phyloP scores from a whole-genome alignment of 164 flowering plant genomes.

The Nelumbo lutea region DNA sequence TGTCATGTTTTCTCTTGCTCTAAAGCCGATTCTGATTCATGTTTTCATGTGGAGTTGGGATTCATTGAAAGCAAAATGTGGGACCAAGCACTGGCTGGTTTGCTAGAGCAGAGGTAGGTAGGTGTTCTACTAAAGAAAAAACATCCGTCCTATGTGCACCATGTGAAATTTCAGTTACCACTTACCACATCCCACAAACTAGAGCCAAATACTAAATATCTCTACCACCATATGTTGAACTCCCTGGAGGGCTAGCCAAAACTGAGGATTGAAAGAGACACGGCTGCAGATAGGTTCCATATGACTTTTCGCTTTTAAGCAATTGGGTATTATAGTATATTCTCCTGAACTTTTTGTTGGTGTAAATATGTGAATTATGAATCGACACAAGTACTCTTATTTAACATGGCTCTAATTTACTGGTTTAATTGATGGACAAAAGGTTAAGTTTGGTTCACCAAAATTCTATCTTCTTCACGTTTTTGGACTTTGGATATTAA shows the following conservation, averaged over 20 bases:
- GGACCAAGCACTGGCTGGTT: slow-evolving; percentile 37
- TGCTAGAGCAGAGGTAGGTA: slow-evolving; percentile 19
- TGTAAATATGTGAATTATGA: background rate
- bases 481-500: background rate
- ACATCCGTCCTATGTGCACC: slow-evolving; percentile 30
- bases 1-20: no score
- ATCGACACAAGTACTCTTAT: background rate
- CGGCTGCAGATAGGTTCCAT: slow-evolving; percentile 66
- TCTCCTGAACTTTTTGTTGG: background rate
- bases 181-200: slow-evolving; percentile 12
- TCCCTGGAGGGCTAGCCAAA: slow-evolving; percentile 13
- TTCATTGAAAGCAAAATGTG: no score
- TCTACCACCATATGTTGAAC: background rate
- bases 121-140: slow-evolving; percentile 18
- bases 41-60: no score
- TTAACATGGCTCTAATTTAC: background rate
- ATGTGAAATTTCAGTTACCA: slow-evolving; percentile 20
- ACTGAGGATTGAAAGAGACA: slow-evolving; percentile 37
- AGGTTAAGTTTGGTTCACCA: background rate
- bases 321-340: slow-evolving; percentile 51
- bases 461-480: no score
- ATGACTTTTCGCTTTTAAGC: slow-evolving; percentile 43
- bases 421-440: background rate
- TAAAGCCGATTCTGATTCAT: slow-evolving; percentile 63
- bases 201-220: slow-evolving; percentile 5